Conservation (phyloP, 2,329 filamentous ascomycete genomes). For the Colletotrichum sp. region DNA sequence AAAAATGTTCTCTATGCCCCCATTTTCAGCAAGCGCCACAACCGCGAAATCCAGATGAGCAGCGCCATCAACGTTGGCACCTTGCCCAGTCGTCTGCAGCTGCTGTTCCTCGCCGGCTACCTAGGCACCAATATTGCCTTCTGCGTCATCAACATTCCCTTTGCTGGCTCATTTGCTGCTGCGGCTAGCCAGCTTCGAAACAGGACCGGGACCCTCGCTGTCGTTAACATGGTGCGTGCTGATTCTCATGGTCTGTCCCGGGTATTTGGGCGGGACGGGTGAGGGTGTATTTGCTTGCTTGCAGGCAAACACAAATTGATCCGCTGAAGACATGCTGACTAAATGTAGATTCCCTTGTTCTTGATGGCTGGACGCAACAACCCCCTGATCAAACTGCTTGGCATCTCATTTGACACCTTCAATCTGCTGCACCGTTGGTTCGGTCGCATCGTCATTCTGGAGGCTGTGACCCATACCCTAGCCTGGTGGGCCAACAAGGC, state of each 20-base stretch:
- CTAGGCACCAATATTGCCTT: slow-evolving; percentile 75
- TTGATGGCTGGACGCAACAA: slow-evolving; percentile 80
- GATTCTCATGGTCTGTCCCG: not conserved
- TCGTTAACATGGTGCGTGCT: slow-evolving; percentile 72
- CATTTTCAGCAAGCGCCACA: slow-evolving; percentile 69
- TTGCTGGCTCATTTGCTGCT: slow-evolving; percentile 47
- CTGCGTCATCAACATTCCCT: slow-evolving; percentile 72
- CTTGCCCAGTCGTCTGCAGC: slow-evolving; percentile 70
- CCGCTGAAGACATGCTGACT: slow-evolving; percentile 6
- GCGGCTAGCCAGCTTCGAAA: slow-evolving; percentile 63
- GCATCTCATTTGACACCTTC: slow-evolving; percentile 82
- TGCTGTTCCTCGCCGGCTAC: slow-evolving; percentile 62
- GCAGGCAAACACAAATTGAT: not conserved
- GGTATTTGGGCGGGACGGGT: not conserved
- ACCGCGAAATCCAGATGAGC: slow-evolving; percentile 69
- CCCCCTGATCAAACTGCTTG: slow-evolving; percentile 73
- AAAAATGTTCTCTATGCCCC: slow-evolving; percentile 70
- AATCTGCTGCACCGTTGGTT: slow-evolving; percentile 84
- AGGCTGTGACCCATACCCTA: slow-evolving; percentile 69
- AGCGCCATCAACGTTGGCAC: slow-evolving; percentile 66
- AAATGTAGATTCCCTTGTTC: slow-evolving; percentile 65
- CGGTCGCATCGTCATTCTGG: slow-evolving; percentile 75
- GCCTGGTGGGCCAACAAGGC: slow-evolving; percentile 59
- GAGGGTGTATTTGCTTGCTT: not conserved
- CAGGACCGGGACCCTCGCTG: slow-evolving; percentile 71